A percentile compares a stretch with the other conserved stretches of the same genome.
phyloP scores from a whole-genome alignment of 78 protist genomes.

The Blattamonas nauphoetae region DNA sequence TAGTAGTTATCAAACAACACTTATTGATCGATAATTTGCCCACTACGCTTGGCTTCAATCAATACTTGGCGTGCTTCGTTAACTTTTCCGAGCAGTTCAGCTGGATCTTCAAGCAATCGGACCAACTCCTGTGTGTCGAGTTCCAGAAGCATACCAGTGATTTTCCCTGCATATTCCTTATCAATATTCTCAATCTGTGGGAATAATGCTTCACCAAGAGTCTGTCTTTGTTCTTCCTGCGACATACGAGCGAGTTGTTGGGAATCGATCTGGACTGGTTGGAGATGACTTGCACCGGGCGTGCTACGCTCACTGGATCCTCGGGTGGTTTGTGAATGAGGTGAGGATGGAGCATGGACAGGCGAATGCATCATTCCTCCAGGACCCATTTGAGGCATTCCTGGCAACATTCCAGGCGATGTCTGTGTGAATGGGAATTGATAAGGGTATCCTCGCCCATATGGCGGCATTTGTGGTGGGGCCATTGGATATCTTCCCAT shows the following conservation, averaged over 20 bases:
- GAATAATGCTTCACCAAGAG: not conserved
- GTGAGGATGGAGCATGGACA: too few relatives aligned
- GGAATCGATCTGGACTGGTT: not conserved
- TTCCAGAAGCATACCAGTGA: slow-evolving; percentile 20
- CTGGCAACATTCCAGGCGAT: too few relatives aligned
- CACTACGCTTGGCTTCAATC: not conserved
- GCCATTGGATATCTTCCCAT: too few relatives aligned
- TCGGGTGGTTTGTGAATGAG: too few relatives aligned
- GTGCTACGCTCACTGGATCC: too few relatives aligned
- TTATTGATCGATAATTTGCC: not conserved
- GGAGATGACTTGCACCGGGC: too few relatives aligned
- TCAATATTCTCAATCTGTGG: slow-evolving; percentile 6
- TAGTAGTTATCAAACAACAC: too few relatives aligned
- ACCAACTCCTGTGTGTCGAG: not conserved
- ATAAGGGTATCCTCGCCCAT: too few relatives aligned
- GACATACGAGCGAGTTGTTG: not conserved
- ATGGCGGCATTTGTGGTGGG: too few relatives aligned
- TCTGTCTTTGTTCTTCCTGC: not conserved
- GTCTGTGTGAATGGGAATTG: too few relatives aligned
- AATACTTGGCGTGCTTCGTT: not conserved
- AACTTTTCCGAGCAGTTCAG: not conserved
- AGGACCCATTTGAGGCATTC: too few relatives aligned
- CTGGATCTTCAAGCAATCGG: not conserved
- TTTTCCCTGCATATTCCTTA: not conserved
- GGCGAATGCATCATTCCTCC: too few relatives aligned